Conservation (phyloP, 495 filamentous ascomycete species). For the Bryoglossum gracile region DNA sequence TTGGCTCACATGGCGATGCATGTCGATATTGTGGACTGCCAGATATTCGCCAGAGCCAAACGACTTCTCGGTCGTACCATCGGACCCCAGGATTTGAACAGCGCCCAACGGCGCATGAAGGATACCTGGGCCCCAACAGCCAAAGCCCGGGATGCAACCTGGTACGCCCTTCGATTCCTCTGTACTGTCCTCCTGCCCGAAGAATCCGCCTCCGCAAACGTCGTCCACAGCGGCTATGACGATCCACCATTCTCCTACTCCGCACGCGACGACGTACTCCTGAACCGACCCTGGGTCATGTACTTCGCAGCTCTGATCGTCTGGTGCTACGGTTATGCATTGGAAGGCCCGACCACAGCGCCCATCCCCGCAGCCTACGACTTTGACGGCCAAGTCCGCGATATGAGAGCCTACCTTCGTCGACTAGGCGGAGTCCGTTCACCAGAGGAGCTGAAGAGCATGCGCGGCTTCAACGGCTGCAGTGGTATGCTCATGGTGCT, state of each 20-base stretch:
- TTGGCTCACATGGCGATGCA: constrained; percentile 98
- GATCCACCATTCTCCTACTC: constrained; percentile 48
- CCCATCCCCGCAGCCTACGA: constrained; percentile 45
- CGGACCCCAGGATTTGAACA: constrained; percentile 69
- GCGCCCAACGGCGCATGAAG: constrained; percentile 78
- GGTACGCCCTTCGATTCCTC: constrained; percentile 86
- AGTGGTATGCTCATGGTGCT: constrained; percentile 77
- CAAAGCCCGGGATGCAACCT: constrained; percentile 85
- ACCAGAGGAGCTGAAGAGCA: constrained; percentile 71
- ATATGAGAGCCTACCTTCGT: constrained; percentile 74
- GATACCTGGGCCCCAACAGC: constrained; percentile 88
- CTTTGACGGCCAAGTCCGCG: constrained; percentile 56
- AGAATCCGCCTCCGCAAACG: constrained; percentile 23
- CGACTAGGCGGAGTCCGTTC: constrained; percentile 67
- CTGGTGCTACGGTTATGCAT: constrained; percentile 90
- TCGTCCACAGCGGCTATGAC: constrained; percentile 2
- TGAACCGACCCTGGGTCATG: constrained; percentile 95
- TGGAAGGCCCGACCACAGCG: constrained; percentile 67
- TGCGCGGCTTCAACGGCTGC: constrained; percentile 74
- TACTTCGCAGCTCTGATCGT: constrained; percentile 89
- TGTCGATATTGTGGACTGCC: constrained; percentile 94
- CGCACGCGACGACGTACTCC: constrained; percentile 79
- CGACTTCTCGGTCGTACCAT: constrained; percentile 81
- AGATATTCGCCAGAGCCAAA: constrained; percentile 86
- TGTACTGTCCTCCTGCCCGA: constrained; percentile 65